Base-by-base conservation (phyloP, 164 flowering plant genomes). In the Annona cherimola region DNA sequence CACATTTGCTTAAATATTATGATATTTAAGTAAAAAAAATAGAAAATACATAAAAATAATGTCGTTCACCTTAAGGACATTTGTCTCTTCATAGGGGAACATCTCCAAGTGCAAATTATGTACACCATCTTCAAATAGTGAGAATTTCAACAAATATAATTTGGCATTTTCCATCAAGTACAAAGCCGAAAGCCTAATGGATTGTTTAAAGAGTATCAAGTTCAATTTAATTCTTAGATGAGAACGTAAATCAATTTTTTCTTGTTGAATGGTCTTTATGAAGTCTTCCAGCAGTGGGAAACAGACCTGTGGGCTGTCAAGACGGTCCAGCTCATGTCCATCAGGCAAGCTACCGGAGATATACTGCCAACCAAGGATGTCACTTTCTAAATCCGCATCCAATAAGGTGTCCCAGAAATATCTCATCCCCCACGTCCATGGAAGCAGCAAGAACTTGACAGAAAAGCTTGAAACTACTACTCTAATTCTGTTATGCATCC, bases 371-470 rank as follows among this genome's bases (percentile, higher is more conserved):
- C 97, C 97, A 71, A 94, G 92, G 69, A 94, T 89, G 78, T 94
- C 98, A 71, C 90, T 78, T 80, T 94, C 98, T 67, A 92, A 74
- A 78, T 94, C 98, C 11, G 97, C 97, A 84, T 94, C 97, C 80
- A 94, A 77, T 71, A 94, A 89, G 0, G 96, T 94, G 80, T 94
- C 98, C 98, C 98, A 94, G 71, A 94, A 94, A 73, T 94, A 94
- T 78, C 90, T 94, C 98, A 94, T 89, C 18, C 98, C 98, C 98
- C 98, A 92, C 69, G 80, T 86, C 98, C 98, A 94, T 7, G 98
- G 98, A 67, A 92, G 89, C 69, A 88, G 87, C 72, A 94, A 78
- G 71, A 89, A 75, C 79, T 94, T 94, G 42, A 94, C 95, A 72
- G 77, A 88, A 76, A 94, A 94, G 67, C 97, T 84, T 16, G 97